A percentile compares a stretch with the other conserved stretches of the same genome.
Conservation (phyloP, 164 flowering plant genomes). For the Piper betle region DNA sequence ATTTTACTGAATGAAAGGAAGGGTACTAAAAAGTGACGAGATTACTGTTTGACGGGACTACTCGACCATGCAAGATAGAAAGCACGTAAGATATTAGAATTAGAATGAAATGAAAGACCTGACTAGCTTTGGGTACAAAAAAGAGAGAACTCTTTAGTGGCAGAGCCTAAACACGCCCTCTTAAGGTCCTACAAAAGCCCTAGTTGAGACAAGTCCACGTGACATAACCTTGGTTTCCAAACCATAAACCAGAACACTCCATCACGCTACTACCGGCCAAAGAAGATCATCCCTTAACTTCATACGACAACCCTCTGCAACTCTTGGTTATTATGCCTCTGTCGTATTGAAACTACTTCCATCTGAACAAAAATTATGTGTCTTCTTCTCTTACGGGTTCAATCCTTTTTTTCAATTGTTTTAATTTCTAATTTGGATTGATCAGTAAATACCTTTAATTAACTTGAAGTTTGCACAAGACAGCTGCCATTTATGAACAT, state of each 20-base stretch:
- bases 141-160: neutral
- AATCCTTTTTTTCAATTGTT: neutral
- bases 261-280: neutral
- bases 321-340: neutral
- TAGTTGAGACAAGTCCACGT: slow-evolving; percentile 46
- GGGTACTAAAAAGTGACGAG: neutral
- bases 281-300: neutral
- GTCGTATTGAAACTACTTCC: neutral
- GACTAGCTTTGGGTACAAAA: neutral
- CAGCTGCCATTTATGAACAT: neutral
- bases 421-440: no score
- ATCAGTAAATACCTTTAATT: no score
- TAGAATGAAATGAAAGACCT: neutral
- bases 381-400: no score
- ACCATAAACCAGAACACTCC: slow-evolving; percentile 12
- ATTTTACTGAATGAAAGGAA: neutral
- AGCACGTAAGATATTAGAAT: neutral
- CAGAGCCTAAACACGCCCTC: neutral
- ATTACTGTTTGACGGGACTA: neutral
- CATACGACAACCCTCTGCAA: neutral
- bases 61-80: neutral
- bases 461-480: no score
- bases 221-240: slow-evolving; percentile 33
- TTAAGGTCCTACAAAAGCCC: slow-evolving; percentile 28
- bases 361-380: no score